A percentile compares a stretch with the other conserved stretches of the same genome.
These are phyloP conservation scores for Rhodotorula paludigena DNA, from an alignment of 768 basidiomycete species.

Conservation along the genomic window DNA sequence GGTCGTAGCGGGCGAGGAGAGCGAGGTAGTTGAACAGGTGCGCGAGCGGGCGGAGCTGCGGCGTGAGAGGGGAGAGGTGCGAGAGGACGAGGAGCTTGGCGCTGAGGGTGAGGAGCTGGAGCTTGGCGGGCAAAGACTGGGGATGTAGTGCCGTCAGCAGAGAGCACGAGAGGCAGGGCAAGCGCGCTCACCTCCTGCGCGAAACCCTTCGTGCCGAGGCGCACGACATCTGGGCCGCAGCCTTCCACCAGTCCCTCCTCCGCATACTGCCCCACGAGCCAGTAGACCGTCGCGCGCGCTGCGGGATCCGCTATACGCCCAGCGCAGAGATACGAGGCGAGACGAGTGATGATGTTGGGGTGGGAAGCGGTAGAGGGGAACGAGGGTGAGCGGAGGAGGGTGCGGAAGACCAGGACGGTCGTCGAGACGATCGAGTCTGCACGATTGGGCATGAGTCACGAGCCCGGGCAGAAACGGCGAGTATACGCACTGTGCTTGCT, in stretches of 20 bases:
- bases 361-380: slow-evolving; percentile 11
- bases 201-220: slow-evolving; percentile 73
- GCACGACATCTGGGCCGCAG: slow-evolving; percentile 86
- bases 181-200: slow-evolving; percentile 57
- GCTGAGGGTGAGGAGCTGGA: slow-evolving; percentile 78
- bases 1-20: slow-evolving; percentile 78
- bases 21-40: slow-evolving; percentile 68
- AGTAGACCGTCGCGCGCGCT: slow-evolving; percentile 80
- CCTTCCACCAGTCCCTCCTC: slow-evolving; percentile 45
- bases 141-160: background rate
- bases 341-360: slow-evolving; percentile 22
- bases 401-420: slow-evolving; percentile 32
- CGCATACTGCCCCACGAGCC: slow-evolving; percentile 89
- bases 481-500: slow-evolving; percentile 22
- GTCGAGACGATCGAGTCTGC: slow-evolving; percentile 29
- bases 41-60: slow-evolving; percentile 45
- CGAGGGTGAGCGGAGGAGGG: slow-evolving; percentile 18
- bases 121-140: slow-evolving; percentile 64
- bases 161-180: background rate
- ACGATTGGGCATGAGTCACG: accelerated
- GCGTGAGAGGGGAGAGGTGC: slow-evolving; percentile 53
- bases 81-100: slow-evolving; percentile 71
- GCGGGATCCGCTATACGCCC: slow-evolving; percentile 19
- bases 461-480: too few species aligned
- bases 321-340: slow-evolving; percentile 15